A percentile compares a stretch with the other conserved stretches of the same genome.
Evolutionary conservation across 2,329 filamentous ascomycete species (phyloP).

Genomic region (Phoma herbarum): DNA sequence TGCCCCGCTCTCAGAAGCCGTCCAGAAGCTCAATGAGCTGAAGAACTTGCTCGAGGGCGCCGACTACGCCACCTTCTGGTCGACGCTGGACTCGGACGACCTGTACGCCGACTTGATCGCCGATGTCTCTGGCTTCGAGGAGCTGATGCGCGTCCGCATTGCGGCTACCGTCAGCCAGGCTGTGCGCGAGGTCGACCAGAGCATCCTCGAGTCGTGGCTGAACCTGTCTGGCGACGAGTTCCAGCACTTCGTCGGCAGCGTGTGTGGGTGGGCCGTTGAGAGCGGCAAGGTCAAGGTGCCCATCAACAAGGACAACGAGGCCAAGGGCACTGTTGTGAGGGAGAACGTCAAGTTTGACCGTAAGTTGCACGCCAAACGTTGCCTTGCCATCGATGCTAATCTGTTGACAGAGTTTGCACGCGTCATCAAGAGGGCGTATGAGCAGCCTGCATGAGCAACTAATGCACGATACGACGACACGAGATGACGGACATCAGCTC

Average conservation of each 20-base stretch:
- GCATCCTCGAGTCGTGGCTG: slow-evolving; percentile 60
- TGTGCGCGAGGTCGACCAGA: slow-evolving; percentile 72
- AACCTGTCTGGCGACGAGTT: slow-evolving; percentile 58
- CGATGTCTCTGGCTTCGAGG: slow-evolving; percentile 94
- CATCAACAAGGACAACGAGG: slow-evolving; percentile 88
- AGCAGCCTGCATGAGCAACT: slow-evolving; percentile 48
- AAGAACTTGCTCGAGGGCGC: slow-evolving; percentile 89
- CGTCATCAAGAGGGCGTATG: slow-evolving; percentile 49
- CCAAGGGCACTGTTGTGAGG: slow-evolving; percentile 91
- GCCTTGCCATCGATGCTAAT: slow-evolving; percentile 23
- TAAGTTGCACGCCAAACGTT: slow-evolving; percentile 43
- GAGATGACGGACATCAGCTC: slow-evolving; percentile 20
- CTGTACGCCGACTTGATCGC: slow-evolving; percentile 94
- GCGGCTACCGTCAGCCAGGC: slow-evolving; percentile 89
- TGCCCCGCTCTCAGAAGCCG: slow-evolving; percentile 80
- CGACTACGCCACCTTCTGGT: slow-evolving; percentile 93
- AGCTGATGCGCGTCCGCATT: slow-evolving; percentile 88
- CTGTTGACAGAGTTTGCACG: slow-evolving; percentile 43
- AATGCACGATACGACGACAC: slow-evolving; percentile 20
- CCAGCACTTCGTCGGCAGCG: slow-evolving; percentile 59
- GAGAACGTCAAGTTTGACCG: slow-evolving; percentile 93
- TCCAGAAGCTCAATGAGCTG: slow-evolving; percentile 84
- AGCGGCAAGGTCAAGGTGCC: slow-evolving; percentile 76
- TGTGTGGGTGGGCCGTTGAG: slow-evolving; percentile 84
- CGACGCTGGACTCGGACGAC: slow-evolving; percentile 89